A percentile compares a stretch with the other conserved stretches of the same genome.
Evolutionary conservation across 306 rosid species (phyloP).

Genomic region (Glycyrrhiza uralensis): DNA sequence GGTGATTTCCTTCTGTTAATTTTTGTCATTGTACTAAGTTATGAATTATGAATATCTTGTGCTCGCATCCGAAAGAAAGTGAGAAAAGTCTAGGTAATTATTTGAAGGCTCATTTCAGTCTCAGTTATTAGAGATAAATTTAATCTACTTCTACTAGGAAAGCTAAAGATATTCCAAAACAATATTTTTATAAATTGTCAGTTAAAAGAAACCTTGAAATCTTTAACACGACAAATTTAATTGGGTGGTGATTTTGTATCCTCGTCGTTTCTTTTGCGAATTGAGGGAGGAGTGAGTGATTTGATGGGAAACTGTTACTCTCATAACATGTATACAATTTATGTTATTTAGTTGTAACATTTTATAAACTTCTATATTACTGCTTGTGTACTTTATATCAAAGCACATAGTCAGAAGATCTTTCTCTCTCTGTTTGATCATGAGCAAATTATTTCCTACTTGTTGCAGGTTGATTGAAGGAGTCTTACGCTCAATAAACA

Average conservation of each 20-base stretch:
- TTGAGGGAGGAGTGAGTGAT: background rate
- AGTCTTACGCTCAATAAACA: constrained; percentile 84
- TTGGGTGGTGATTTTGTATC: background rate
- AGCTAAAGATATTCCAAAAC: background rate
- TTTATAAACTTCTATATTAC: background rate
- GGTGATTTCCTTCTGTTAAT: background rate
- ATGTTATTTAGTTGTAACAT: constrained; percentile 14
- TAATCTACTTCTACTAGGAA: background rate
- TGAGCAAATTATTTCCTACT: constrained; percentile 18
- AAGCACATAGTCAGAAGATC: constrained; percentile 5
- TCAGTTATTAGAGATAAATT: background rate
- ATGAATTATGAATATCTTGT: background rate
- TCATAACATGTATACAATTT: background rate
- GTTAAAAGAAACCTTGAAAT: background rate
- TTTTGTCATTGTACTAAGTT: background rate
- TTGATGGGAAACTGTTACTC: background rate
- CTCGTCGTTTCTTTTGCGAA: background rate
- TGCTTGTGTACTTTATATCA: background rate
- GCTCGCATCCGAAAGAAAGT: background rate
- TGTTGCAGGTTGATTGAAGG: constrained; percentile 88
- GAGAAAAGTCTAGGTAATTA: background rate
- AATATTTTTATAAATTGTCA: background rate
- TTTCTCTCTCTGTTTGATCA: constrained; percentile 12
- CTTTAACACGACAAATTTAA: background rate
- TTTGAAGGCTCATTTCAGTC: background rate